phyloP scores from a whole-genome alignment of 179 eudicot species.

The Sideroxylon spinosum region DNA sequence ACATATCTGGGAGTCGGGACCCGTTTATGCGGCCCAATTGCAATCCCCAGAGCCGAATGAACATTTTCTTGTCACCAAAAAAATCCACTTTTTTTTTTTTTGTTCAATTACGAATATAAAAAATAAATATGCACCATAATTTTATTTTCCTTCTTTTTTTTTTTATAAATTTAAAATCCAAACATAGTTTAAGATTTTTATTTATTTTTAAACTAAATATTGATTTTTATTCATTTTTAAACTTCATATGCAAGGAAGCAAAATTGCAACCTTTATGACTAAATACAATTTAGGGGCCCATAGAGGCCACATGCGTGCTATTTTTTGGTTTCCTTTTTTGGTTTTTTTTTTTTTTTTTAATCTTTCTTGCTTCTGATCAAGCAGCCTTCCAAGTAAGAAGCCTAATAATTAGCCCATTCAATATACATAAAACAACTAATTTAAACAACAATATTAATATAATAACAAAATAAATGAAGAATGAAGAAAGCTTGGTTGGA shows the following conservation, averaged over 20 bases:
- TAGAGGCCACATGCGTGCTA: slow-evolving; percentile 9
- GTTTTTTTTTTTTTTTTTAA: no score
- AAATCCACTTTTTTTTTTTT: not conserved
- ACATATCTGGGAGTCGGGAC: no score
- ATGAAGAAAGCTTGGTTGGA: slow-evolving; percentile 37
- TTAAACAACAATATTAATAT: not conserved
- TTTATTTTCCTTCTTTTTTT: not conserved
- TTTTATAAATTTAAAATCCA: not conserved
- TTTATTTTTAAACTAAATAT: not conserved
- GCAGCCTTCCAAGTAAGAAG: slow-evolving; percentile 19
- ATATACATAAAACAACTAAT: not conserved
- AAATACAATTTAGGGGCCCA: not conserved
- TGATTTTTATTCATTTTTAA: no score
- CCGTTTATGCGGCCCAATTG: no score
- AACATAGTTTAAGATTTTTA: not conserved
- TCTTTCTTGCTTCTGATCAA: slow-evolving; percentile 1
- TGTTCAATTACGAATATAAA: not conserved
- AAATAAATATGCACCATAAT: not conserved
- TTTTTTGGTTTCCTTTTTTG: no score
- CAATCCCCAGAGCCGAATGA: no score
- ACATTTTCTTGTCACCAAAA: not conserved
- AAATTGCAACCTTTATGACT: no score
- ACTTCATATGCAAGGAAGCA: no score
- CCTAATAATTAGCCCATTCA: slow-evolving; percentile 18
- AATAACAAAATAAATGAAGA: not conserved